Evolutionary conservation across 2,329 filamentous ascomycete genomes (phyloP).

Genomic region (Hymenoscyphus linearis): DNA sequence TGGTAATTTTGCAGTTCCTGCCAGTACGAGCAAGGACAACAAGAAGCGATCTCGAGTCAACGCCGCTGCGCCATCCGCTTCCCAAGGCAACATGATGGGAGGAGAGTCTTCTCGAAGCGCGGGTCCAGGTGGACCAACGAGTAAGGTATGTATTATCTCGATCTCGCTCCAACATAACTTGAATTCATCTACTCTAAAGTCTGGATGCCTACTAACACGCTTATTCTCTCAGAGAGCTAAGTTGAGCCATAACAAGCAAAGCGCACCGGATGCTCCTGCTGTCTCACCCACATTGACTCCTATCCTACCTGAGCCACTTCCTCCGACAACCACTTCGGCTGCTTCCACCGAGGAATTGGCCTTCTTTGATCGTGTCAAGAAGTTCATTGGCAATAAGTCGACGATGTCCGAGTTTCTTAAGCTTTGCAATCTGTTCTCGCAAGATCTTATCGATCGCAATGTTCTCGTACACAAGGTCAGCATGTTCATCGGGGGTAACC

Average conservation of each 20-base stretch:
- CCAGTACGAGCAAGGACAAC: constrained; percentile 78
- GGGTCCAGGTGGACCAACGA: constrained; percentile 34
- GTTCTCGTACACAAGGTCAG: constrained; percentile 77
- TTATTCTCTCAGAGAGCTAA: constrained; percentile 54
- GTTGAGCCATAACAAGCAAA: constrained; percentile 57
- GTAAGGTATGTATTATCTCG: constrained; percentile 43
- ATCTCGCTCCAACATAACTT: not conserved
- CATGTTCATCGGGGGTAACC: constrained; percentile 80
- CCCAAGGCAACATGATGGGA: constrained; percentile 23
- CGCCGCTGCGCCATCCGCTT: constrained; percentile 35
- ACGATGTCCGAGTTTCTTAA: constrained; percentile 95
- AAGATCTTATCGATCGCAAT: constrained; percentile 84
- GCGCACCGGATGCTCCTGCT: constrained; percentile 24
- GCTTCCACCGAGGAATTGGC: constrained; percentile 79
- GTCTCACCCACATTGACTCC: constrained; percentile 85
- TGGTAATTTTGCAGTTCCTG: constrained; percentile 82
- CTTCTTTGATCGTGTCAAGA: constrained; percentile 96
- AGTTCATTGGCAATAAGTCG: constrained; percentile 87
- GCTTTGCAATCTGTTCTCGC: constrained; percentile 90
- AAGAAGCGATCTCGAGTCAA: constrained; percentile 68
- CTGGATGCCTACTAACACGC: constrained; percentile 7
- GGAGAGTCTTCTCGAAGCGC: constrained; percentile 28
- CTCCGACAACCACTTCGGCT: constrained; percentile 66
- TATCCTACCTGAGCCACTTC: constrained; percentile 78
- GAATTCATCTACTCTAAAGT: not conserved